Evolutionary conservation across 495 filamentous ascomycete genomes (phyloP).

Genomic region (Paragyromitra xinjiangensis): DNA sequence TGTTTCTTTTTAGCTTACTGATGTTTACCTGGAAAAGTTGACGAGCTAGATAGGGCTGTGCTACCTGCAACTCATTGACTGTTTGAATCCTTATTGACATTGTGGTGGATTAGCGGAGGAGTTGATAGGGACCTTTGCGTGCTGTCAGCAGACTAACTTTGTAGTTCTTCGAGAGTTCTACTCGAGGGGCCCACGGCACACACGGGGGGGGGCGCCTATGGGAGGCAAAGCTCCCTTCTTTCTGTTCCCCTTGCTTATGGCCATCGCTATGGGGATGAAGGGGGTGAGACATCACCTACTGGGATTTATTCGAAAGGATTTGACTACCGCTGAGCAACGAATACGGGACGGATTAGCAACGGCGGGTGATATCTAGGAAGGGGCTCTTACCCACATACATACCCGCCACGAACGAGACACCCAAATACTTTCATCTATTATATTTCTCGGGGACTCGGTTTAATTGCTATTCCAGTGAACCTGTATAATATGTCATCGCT

Average conservation of each 20-base stretch:
- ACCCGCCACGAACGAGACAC: no score
- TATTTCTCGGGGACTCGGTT: background rate
- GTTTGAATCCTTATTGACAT: background rate
- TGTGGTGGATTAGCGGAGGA: background rate
- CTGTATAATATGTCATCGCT: background rate
- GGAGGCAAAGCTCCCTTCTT: no score
- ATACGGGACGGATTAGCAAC: no score
- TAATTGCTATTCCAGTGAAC: background rate
- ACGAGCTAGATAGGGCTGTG: background rate
- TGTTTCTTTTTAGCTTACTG: background rate
- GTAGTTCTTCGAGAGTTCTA: background rate
- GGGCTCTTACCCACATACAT: no score
- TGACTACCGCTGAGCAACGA: no score
- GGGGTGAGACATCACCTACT: no score
- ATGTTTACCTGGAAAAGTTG: background rate
- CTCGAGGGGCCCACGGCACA: no score
- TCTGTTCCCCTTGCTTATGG: no score
- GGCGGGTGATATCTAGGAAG: no score
- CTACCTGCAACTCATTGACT: background rate
- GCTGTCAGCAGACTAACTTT: background rate
- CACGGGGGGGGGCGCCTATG: no score
- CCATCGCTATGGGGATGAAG: no score
- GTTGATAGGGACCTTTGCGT: background rate
- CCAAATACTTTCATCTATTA: background rate
- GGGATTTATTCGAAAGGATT: no score